Conservation (phyloP, 371 early-diverging fungal genomes). For the Mucor plumbeus region DNA sequence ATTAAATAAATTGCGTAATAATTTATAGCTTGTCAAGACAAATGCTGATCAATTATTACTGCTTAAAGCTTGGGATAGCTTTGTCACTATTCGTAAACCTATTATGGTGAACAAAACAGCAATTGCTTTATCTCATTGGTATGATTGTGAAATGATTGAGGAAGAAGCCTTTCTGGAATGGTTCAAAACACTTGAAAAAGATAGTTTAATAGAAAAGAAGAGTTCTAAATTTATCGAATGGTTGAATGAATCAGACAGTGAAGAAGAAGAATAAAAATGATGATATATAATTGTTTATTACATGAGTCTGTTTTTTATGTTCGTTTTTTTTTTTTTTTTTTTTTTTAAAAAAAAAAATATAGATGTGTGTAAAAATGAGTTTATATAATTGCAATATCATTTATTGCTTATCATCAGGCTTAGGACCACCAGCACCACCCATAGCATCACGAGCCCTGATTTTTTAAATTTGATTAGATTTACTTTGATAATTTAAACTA, state of each 20-base stretch:
- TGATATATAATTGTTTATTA: not conserved
- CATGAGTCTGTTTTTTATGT: not conserved
- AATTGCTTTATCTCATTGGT: constrained; percentile 65
- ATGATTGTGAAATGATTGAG: constrained; percentile 75
- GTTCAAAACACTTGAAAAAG: constrained; percentile 58
- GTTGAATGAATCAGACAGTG: constrained; percentile 74
- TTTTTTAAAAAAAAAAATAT: too few relatives aligned
- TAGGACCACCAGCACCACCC: constrained; percentile 44
- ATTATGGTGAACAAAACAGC: constrained; percentile 57
- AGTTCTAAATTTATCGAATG: constrained; percentile 70
- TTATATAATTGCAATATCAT: not conserved
- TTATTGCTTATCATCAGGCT: constrained; percentile 24
- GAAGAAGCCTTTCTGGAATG: constrained; percentile 73
- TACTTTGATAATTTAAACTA: not conserved
- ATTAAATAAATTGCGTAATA: not conserved
- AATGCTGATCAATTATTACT: constrained; percentile 63
- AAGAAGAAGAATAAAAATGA: constrained; percentile 25
- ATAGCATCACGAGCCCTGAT: constrained; percentile 76
- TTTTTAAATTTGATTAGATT: not conserved
- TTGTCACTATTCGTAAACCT: constrained; percentile 56
- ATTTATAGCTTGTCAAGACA: constrained; percentile 61
- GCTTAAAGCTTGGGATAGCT: constrained; percentile 70
- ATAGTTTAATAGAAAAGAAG: constrained; percentile 61
- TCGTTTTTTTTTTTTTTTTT: too few relatives aligned
- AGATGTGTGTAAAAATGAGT: not conserved